Evolutionary conservation across 148 eudicot genomes (phyloP), one percentile per base, ranked within the genome.

Genomic region (Vaccinium corymbosum): DNA sequence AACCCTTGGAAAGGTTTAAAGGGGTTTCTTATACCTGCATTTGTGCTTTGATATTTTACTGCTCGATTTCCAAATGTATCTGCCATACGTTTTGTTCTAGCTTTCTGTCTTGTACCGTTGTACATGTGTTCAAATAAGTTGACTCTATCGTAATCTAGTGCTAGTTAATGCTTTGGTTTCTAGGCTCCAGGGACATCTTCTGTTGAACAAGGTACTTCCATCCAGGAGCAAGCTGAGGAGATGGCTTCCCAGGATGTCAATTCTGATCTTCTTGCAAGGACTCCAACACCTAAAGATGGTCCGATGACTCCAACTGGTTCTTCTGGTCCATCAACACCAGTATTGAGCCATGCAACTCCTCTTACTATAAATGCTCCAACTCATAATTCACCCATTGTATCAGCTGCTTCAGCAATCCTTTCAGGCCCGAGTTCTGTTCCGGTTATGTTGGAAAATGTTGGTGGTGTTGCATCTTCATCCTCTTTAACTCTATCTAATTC

Each of bases 261-360:
- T 85, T 80, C 91, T 79, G 98, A 97, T 76, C 82, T 82, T 76
- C 89, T 85, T 85, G 89, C 95, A 16, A 95, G 87, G 85, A 97
- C 98, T 72, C 98, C 95, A 32, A 89, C 96, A 57, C 87, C 98
- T 78, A 97, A 95, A 90, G 88, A 82, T 85, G 85, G 91, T 86
- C 38, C 29, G 4, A 22, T 64, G 10, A 64, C 70, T 64, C 70
- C 85, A 27, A 87, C 88, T 77, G 86, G 90, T 85, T 88, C 94
- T 83, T 88, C 94, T 83, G 89, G 83, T 87, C 91, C 95, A 79
- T 77, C 86, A 59, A 94, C 90, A 83, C 89, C 95, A 80, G 84
- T 88, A 14, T 89, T 89, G 50, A 89, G 87, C 87, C 92, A 87
- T 85, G 83, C 89, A 25, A 79, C 86, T 84, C 55, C 87, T 59